These are phyloP conservation scores for Lolium perenne DNA, from an alignment of 176 grass and related monocot genomes.

Conservation along the genomic window DNA sequence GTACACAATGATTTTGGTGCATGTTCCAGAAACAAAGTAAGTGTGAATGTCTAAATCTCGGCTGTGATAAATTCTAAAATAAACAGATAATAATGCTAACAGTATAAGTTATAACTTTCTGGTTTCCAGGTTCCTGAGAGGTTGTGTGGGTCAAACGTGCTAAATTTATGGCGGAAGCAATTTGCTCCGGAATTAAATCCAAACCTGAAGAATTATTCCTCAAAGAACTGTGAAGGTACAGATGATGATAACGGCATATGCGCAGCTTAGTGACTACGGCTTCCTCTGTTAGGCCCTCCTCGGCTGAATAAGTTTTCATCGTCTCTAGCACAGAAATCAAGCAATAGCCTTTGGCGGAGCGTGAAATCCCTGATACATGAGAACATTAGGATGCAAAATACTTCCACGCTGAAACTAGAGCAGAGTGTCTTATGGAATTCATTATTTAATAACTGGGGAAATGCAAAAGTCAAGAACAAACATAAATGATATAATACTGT, in stretches of 20 bases:
- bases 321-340: constrained; percentile 92
- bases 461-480: constrained; percentile 26
- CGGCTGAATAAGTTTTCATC: constrained; percentile 95
- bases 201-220: constrained; percentile 95
- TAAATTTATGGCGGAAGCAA: constrained; percentile 13
- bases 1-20: constrained; percentile 2
- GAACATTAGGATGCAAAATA: constrained; percentile 39
- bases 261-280: constrained; percentile 86
- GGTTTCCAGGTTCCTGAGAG: constrained; percentile 13
- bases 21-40: neutral
- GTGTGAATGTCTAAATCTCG: neutral
- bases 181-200: constrained; percentile 29
- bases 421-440: neutral
- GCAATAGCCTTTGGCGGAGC: constrained; percentile 93
- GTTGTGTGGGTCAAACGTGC: constrained; percentile 27
- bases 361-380: constrained; percentile 73
- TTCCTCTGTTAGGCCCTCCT: constrained; percentile 95
- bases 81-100: constrained; percentile 28
- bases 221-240: constrained; percentile 90
- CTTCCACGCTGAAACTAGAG: constrained; percentile 27
- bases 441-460: constrained; percentile 5
- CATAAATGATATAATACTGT: neutral
- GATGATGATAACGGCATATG: constrained; percentile 78
- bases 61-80: constrained; percentile 18
- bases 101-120: constrained; percentile 32